These are phyloP conservation scores for Pseudogymnoascus sp. DNA, from an alignment of 2,329 filamentous ascomycete genomes.

Conservation along the genomic window DNA sequence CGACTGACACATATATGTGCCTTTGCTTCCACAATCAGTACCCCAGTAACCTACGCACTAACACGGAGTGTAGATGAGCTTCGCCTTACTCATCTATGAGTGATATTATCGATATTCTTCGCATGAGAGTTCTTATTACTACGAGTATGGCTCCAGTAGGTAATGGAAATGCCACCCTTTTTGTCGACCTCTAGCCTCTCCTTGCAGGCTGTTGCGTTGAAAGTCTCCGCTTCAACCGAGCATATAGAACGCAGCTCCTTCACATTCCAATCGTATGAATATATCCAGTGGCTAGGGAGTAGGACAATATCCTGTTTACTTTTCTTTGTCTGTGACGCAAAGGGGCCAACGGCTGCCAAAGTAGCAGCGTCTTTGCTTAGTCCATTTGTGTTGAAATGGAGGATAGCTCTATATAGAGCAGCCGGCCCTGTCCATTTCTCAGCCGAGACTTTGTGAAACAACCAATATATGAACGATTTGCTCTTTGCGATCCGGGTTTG, in stretches of 20 bases:
- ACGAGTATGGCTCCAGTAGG: neutral
- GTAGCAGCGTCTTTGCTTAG: neutral
- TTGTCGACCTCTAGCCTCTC: neutral
- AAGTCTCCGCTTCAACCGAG: neutral
- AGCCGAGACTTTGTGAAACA: neutral
- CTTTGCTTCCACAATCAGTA: neutral
- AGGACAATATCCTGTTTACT: conserved; percentile 16
- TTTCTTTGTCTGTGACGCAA: neutral
- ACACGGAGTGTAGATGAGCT: neutral
- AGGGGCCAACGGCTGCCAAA: neutral
- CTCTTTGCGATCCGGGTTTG: neutral
- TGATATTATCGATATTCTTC: neutral
- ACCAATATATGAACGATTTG: neutral
- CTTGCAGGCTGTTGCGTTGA: neutral
- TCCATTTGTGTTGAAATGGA: neutral
- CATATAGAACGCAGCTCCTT: neutral
- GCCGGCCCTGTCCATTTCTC: neutral
- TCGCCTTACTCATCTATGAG: neutral
- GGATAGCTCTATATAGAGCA: neutral
- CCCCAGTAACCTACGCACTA: neutral
- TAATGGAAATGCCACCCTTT: neutral
- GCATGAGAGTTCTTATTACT: neutral
- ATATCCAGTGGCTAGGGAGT: conserved; percentile 20
- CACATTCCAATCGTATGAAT: conserved; percentile 22
- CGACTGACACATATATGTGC: neutral